These are phyloP conservation scores for Cafeteria roenbergensis DNA, from an alignment of 108 stramenopile genomes.

Conservation along the genomic window DNA sequence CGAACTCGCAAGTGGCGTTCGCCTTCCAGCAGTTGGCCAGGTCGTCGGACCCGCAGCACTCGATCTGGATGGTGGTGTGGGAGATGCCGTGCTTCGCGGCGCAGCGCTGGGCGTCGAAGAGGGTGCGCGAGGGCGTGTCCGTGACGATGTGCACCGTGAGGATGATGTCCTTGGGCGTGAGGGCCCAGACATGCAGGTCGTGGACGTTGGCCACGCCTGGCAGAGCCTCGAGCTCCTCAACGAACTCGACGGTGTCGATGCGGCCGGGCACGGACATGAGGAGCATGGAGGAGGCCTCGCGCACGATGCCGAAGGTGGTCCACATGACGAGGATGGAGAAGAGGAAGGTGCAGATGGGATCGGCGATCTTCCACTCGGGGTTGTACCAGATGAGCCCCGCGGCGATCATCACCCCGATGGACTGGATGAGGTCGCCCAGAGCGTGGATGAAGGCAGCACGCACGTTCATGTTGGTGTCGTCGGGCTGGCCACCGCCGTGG, in stretches of 20 bases:
- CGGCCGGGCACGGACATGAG: conserved; percentile 73
- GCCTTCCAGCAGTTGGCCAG: neutral
- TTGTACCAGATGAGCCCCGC: conserved; percentile 72
- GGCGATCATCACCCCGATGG: conserved; percentile 69
- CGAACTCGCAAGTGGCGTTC: neutral
- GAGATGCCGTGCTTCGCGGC: conserved; percentile 7
- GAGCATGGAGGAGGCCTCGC: conserved; percentile 55
- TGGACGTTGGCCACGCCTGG: conserved; percentile 61
- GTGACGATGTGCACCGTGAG: conserved; percentile 15
- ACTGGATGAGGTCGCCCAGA: conserved; percentile 77
- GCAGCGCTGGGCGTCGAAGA: conserved; percentile 9
- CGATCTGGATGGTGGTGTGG: conserved; percentile 31
- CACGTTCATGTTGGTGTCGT: conserved; percentile 57
- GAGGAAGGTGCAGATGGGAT: conserved; percentile 77
- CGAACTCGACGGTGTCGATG: conserved; percentile 50
- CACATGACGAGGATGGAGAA: conserved; percentile 70
- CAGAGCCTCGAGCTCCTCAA: conserved; percentile 43
- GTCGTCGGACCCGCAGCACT: conserved; percentile 4
- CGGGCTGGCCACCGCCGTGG: conserved; percentile 22
- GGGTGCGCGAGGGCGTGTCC: conserved; percentile 18
- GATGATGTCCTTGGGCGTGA: conserved; percentile 35
- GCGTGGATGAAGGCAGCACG: conserved; percentile 84
- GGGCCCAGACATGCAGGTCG: conserved; percentile 75
- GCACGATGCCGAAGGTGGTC: conserved; percentile 59
- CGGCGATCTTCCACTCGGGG: conserved; percentile 59